Evolutionary conservation across 768 basidiomycete species (phyloP).

Genomic region (Tephrocybe rancida): DNA sequence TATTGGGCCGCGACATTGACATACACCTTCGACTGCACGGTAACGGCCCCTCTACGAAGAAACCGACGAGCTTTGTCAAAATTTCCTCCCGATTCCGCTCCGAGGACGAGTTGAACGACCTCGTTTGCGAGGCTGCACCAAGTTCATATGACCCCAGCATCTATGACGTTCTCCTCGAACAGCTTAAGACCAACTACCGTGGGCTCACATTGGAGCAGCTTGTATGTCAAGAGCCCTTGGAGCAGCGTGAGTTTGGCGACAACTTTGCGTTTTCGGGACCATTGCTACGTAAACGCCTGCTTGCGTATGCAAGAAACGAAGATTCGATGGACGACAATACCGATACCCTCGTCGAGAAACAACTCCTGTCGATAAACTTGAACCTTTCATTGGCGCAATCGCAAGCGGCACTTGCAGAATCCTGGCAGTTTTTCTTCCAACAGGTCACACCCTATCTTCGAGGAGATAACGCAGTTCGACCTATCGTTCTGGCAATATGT

Average conservation of each 20-base stretch:
- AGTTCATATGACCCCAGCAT: slow-evolving; percentile 74
- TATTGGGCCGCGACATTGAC: slow-evolving; percentile 76
- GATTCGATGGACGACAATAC: slow-evolving; percentile 43
- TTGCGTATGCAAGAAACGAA: slow-evolving; percentile 43
- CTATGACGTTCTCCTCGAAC: slow-evolving; percentile 59
- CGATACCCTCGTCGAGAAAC: slow-evolving; percentile 56
- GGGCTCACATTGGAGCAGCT: slow-evolving; percentile 68
- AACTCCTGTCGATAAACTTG: slow-evolving; percentile 76
- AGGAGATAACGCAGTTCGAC: slow-evolving; percentile 57
- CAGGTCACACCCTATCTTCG: slow-evolving; percentile 67
- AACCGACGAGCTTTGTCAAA: slow-evolving; percentile 61
- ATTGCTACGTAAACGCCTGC: slow-evolving; percentile 62
- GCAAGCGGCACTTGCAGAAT: slow-evolving; percentile 70
- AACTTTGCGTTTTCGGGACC: slow-evolving; percentile 71
- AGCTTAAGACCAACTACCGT: slow-evolving; percentile 54
- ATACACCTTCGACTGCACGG: slow-evolving; percentile 50
- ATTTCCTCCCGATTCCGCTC: slow-evolving; percentile 59
- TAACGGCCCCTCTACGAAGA: slow-evolving; percentile 36
- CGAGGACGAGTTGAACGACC: slow-evolving; percentile 65
- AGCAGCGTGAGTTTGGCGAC: slow-evolving; percentile 79
- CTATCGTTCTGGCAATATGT: slow-evolving; percentile 57
- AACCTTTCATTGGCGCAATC: slow-evolving; percentile 86
- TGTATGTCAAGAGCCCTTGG: slow-evolving; percentile 58
- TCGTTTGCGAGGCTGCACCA: slow-evolving; percentile 68
- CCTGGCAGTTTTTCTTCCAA: slow-evolving; percentile 77